Conservation (phyloP, 2,329 filamentous ascomycete species). For the Alternaria tenuissima region DNA sequence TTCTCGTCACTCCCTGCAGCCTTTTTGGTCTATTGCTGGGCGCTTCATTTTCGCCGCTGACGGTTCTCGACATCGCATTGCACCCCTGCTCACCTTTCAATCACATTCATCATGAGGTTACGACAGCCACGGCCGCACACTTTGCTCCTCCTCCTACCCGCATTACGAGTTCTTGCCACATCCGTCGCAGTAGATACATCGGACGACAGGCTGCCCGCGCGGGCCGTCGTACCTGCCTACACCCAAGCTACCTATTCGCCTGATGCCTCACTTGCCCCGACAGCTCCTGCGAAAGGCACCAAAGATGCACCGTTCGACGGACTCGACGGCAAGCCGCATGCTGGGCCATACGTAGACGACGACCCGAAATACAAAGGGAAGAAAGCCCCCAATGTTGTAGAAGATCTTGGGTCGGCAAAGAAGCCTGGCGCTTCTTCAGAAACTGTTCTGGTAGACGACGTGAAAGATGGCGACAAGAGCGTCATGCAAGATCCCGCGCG, state of each 20-base stretch:
- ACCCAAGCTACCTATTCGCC: slow-evolving; percentile 30
- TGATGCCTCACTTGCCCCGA: slow-evolving; percentile 33
- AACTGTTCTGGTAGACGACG: slow-evolving; percentile 48
- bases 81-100: slow-evolving; percentile 19
- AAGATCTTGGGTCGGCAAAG: slow-evolving; percentile 50
- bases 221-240: slow-evolving; percentile 40
- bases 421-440: slow-evolving; percentile 31
- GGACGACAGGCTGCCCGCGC: slow-evolving; percentile 37
- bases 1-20: slow-evolving; percentile 23
- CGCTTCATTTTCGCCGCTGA: slow-evolving; percentile 7
- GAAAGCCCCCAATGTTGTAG: slow-evolving; percentile 45
- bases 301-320: slow-evolving; percentile 92
- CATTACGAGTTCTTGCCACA: slow-evolving; percentile 65
- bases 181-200: slow-evolving; percentile 49
- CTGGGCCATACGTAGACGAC: slow-evolving; percentile 77
- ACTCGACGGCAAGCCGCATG: slow-evolving; percentile 90
- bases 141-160: slow-evolving; percentile 64
- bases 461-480: slow-evolving; percentile 69
- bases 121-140: slow-evolving; percentile 60
- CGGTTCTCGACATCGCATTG: slow-evolving; percentile 5
- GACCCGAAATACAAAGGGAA: slow-evolving; percentile 43
- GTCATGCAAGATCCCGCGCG: slow-evolving; percentile 92
- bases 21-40: background rate
- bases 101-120: slow-evolving; percentile 64
- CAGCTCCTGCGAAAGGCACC: slow-evolving; percentile 57